Evolutionary conservation across 805 yeast genomes (phyloP).

Genomic region (Maudiozyma serrabonitensis): DNA sequence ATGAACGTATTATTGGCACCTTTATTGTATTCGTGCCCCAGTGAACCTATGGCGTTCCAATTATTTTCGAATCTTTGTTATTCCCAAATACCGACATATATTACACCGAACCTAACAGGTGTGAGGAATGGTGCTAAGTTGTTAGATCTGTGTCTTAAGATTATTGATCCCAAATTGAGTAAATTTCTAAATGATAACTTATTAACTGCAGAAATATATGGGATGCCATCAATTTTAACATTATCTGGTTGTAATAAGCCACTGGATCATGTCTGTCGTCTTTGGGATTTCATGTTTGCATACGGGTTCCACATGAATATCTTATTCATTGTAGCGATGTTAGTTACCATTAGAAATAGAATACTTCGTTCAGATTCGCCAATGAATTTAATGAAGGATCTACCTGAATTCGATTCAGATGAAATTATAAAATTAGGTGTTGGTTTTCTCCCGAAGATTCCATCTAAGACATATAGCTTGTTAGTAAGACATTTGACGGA

Average conservation of each 20-base stretch:
- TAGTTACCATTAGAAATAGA: constrained; percentile 55
- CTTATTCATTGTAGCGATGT: constrained; percentile 68
- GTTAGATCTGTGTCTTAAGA: constrained; percentile 62
- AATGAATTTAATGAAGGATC: constrained; percentile 55
- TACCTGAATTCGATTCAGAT: constrained; percentile 62
- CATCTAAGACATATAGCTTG: constrained; percentile 44
- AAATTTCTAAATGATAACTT: constrained; percentile 35
- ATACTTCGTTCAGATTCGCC: constrained; percentile 53
- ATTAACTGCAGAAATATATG: constrained; percentile 77
- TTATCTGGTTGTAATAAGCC: constrained; percentile 87
- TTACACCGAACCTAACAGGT: constrained; percentile 68
- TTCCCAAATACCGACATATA: constrained; percentile 63
- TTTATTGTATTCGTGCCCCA: constrained; percentile 58
- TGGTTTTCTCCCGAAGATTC: constrained; percentile 69
- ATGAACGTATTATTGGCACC: constrained; percentile 85
- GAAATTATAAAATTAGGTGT: constrained; percentile 70
- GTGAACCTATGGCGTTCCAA: constrained; percentile 81
- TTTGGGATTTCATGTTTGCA: constrained; percentile 89
- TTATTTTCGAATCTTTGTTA: constrained; percentile 54
- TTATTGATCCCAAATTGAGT: constrained; percentile 65
- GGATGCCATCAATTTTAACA: constrained; percentile 74
- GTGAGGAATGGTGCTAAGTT: constrained; percentile 66
- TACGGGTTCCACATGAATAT: constrained; percentile 86
- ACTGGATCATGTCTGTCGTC: constrained; percentile 55
- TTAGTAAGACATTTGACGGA: constrained; percentile 26